Evolutionary conservation across 257 asterid species (phyloP).

Genomic region (Forsythia viridissima): DNA sequence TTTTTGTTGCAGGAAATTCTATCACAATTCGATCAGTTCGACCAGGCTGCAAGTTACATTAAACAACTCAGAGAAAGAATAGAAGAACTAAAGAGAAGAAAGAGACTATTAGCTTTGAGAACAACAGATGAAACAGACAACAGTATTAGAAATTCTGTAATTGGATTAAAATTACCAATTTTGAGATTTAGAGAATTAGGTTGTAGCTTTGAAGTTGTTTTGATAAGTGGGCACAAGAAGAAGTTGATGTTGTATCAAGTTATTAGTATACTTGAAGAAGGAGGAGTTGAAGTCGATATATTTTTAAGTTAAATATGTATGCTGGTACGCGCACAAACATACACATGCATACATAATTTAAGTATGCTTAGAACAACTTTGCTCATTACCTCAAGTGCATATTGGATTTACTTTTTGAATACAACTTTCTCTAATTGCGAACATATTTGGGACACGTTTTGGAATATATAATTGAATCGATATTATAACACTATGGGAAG

Average conservation of each 20-base stretch:
- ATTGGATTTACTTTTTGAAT: not conserved
- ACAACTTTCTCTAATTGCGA: not conserved
- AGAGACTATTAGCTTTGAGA: constrained; percentile 5
- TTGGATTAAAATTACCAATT: constrained; percentile 11
- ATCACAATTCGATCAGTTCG: constrained; percentile 41
- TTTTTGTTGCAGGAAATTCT: constrained; percentile 26
- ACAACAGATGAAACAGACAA: no score
- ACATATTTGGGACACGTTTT: no score
- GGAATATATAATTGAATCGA: no score
- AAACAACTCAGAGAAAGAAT: constrained; percentile 29
- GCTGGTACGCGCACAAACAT: not conserved
- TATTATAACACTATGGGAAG: not conserved
- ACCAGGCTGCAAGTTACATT: constrained; percentile 37
- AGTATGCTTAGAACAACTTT: not conserved
- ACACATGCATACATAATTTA: not conserved
- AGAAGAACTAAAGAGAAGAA: constrained; percentile 32
- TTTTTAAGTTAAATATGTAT: no score
- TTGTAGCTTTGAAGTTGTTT: constrained; percentile 41
- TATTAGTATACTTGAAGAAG: constrained; percentile 35
- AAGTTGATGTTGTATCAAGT: constrained; percentile 28
- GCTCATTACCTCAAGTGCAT: not conserved
- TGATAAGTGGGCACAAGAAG: constrained; percentile 28
- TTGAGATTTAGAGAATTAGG: constrained; percentile 35
- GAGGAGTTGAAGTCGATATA: constrained; percentile 39
- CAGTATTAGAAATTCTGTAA: not conserved